Base-by-base conservation (phyloP, 2,329 filamentous ascomycete species). In the Trichoderma koningii region DNA sequence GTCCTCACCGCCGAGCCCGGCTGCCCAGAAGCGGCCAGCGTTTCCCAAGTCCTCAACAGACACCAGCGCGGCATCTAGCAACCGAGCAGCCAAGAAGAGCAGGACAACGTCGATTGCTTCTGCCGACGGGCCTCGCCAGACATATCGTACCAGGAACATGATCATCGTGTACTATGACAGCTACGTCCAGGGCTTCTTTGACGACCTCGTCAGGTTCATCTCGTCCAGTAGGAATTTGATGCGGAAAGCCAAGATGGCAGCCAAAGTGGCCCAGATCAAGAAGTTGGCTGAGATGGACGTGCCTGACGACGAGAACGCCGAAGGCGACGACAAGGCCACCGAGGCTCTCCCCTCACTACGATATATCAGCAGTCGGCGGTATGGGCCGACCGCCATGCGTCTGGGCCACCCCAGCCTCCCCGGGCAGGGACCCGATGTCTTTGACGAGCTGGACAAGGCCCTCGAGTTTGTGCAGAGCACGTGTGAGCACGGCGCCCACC, bases 131-230 rank as follows among this genome's bases (percentile, higher is more conserved):
- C 74, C 77, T 2, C 74, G 80, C 1, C 76, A 80, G 12, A 85
- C 87, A 5, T 90, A 89, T 74, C 87, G 90, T 63, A 87, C 87
- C 3, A 86, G 89, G 69, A 88, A 84, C 65, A 90, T 92, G 82
- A 89, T 94, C 47, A 88, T 95, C 47, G 90, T 97, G n/a, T 93
- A 92, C 76, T 97, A 97, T 74, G 93, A 97, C 74, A 91, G 90
- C 70, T 89, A 92, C 67, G 89, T 96, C 3, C 93, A 97, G 74
- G 87, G 87, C 57, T 87, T 89, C 45, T 92, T 97, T 69, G 93
- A 96, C 71, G 83, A 89, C 63, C 79, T 97, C 56, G 93, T 97
- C 64, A 89, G 92, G 67, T 89, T 90, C 64, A 88, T 97, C 42
- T 92, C 91, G 5, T 86, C 87, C 1, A 91, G 90, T 56, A 83